phyloP scores from a whole-genome alignment of 2,329 filamentous ascomycete genomes.

The Exophiala aquamarina region DNA sequence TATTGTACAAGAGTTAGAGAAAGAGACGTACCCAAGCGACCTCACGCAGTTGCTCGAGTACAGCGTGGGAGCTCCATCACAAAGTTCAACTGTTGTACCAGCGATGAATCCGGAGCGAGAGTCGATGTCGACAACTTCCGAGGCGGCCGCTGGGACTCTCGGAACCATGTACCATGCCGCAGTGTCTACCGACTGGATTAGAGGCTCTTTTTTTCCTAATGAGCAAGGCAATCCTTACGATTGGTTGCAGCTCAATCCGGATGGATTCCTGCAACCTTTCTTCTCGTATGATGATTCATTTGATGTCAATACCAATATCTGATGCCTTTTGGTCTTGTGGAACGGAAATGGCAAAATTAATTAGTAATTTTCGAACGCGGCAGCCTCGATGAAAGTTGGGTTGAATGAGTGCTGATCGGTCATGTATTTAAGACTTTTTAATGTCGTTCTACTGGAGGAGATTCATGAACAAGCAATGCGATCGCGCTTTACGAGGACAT shows the following conservation, averaged over 20 bases:
- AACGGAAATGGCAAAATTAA: too few relatives aligned
- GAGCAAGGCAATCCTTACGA: constrained; percentile 1
- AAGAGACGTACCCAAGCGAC: neutral
- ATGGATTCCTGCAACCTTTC: constrained; percentile 9
- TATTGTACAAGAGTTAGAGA: constrained; percentile 3
- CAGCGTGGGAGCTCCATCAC: neutral
- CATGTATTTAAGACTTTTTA: too few relatives aligned
- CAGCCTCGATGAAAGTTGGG: too few relatives aligned
- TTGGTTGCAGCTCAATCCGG: constrained; percentile 8
- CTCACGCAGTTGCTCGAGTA: constrained; percentile 6
- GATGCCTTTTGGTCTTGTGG: too few relatives aligned
- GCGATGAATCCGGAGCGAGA: too few relatives aligned
- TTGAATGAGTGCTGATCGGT: too few relatives aligned
- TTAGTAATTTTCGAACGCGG: too few relatives aligned
- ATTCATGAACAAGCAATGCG: too few relatives aligned
- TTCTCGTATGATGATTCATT: constrained; percentile 7
- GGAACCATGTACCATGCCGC: neutral
- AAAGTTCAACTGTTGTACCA: neutral
- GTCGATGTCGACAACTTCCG: too few relatives aligned
- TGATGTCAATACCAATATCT: constrained; percentile 5
- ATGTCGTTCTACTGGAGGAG: too few relatives aligned
- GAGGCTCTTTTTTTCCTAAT: neutral
- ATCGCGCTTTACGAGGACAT: too few relatives aligned
- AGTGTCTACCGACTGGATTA: constrained; percentile 2
- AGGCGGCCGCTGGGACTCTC: too few relatives aligned